A percentile compares a stretch with the other conserved stretches of the same genome.
Evolutionary conservation across 306 rosid genomes (phyloP).

Genomic region (Cucurbita moschata): DNA sequence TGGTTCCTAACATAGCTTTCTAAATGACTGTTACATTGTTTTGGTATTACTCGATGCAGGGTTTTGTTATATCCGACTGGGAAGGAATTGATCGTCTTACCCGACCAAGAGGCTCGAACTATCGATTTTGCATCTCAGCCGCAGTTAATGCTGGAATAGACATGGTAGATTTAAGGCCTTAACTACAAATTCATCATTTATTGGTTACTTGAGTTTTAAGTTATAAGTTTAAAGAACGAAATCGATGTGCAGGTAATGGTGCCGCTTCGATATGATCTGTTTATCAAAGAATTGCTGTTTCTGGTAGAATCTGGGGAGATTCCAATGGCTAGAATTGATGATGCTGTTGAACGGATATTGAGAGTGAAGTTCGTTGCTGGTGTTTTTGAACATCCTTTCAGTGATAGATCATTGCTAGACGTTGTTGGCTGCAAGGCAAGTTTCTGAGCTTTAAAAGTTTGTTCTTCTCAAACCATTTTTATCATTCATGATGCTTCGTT

Average conservation of each 20-base stretch:
- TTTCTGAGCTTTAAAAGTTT: background rate
- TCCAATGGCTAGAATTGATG: conserved; percentile 54
- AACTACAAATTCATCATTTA: conserved; percentile 5
- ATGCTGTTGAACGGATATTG: conserved; percentile 69
- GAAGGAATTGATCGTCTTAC: conserved; percentile 58
- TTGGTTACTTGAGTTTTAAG: background rate
- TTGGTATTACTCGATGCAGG: conserved; percentile 32
- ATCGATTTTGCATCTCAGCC: conserved; percentile 46
- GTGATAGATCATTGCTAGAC: conserved; percentile 57
- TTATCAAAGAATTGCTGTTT: conserved; percentile 35
- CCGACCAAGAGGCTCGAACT: conserved; percentile 40
- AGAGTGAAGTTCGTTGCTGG: conserved; percentile 78
- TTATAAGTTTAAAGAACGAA: background rate
- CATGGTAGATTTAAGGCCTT: conserved; percentile 35
- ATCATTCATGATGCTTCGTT: background rate
- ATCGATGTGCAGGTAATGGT: conserved; percentile 60
- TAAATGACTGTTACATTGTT: background rate
- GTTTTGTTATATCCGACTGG: conserved; percentile 82
- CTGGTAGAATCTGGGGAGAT: conserved; percentile 56
- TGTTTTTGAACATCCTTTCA: conserved; percentile 55
- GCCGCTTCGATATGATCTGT: conserved; percentile 29
- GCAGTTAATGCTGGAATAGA: conserved; percentile 74
- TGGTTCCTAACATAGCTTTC: no score
- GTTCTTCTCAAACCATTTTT: background rate
- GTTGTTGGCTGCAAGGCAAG: conserved; percentile 76